phyloP scores from a whole-genome alignment of 169 alveolate species.

The Plasmodium coatneyi region DNA sequence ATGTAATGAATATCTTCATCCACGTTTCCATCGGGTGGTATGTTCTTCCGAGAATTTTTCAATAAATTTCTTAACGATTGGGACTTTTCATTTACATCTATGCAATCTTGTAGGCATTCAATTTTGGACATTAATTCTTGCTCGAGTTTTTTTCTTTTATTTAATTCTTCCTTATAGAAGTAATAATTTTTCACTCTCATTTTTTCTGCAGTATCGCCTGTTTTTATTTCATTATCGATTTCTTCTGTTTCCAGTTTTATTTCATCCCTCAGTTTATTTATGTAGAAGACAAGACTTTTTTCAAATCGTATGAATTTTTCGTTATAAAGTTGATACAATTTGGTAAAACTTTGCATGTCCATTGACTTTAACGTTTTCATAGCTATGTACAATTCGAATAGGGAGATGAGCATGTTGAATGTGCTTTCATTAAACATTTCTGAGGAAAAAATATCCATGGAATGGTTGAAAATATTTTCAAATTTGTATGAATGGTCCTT shows the following conservation, averaged over 20 bases:
- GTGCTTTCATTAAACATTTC: conserved; percentile 70
- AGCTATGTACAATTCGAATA: conserved; percentile 70
- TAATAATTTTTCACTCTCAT: conserved; percentile 42
- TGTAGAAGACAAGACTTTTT: conserved; percentile 21
- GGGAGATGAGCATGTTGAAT: conserved; percentile 45
- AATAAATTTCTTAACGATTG: conserved; percentile 23
- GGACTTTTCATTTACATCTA: conserved; percentile 53
- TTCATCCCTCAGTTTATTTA: conserved; percentile 58
- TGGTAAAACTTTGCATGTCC: conserved; percentile 21
- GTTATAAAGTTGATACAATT: conserved; percentile 50
- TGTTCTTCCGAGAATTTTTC: neutral
- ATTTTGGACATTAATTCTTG: conserved; percentile 34
- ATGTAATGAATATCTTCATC: conserved; percentile 33
- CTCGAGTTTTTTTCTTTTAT: conserved; percentile 55
- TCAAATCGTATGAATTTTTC: conserved; percentile 50
- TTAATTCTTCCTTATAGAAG: conserved; percentile 68
- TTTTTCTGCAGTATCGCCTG: conserved; percentile 39
- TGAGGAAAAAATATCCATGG: conserved; percentile 52
- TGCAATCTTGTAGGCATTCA: conserved; percentile 43
- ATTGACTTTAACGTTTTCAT: conserved; percentile 39
- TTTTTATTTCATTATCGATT: conserved; percentile 43
- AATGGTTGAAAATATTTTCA: conserved; percentile 19
- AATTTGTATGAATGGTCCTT: neutral
- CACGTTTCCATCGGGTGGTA: conserved; percentile 1
- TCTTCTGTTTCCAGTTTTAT: conserved; percentile 65